Percentiles rank a stretch among this genome's conserved stretches.
phyloP scores from a whole-genome alignment of 192 early-diverging fungal genomes.

The Rhizophagus clarus region DNA sequence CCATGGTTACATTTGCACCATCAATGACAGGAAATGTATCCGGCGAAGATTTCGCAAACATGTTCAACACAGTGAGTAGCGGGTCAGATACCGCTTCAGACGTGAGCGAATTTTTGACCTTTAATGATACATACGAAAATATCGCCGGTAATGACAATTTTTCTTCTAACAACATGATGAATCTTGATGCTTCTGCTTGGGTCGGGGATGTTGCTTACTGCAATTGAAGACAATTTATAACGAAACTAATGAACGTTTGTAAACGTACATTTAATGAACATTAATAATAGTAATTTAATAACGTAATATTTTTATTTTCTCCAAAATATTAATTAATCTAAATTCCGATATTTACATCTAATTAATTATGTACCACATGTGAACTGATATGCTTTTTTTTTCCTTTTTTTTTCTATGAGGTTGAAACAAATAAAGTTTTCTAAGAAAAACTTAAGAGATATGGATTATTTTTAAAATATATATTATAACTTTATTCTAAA shows the following conservation, averaged over 20 bases:
- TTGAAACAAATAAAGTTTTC: slow-evolving; percentile 9
- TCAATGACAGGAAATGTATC: slow-evolving; percentile 8
- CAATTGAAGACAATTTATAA: neutral
- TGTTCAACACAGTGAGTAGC: slow-evolving; percentile 11
- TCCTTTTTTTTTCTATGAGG: slow-evolving; percentile 4
- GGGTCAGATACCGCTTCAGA: slow-evolving; percentile 15
- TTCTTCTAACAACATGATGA: neutral
- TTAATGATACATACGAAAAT: slow-evolving; percentile 9
- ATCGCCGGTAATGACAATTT: slow-evolving; percentile 2
- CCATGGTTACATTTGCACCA: slow-evolving; percentile 6
- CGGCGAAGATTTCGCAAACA: slow-evolving; percentile 18
- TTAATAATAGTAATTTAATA: neutral
- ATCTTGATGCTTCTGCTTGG: slow-evolving; percentile 6
- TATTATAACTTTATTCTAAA: neutral
- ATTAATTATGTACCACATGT: neutral
- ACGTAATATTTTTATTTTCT: neutral
- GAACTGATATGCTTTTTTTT: slow-evolving; percentile 18
- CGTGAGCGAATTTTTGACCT: slow-evolving; percentile 22
- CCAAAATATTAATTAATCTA: neutral
- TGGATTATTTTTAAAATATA: neutral
- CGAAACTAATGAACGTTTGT: neutral
- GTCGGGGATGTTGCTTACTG: slow-evolving; percentile 27
- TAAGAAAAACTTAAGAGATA: slow-evolving; percentile 13
- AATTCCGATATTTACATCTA: neutral
- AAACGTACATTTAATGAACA: neutral